Base-by-base conservation (phyloP, 805 yeast species). In the Metschnikowia noctiluminum region DNA sequence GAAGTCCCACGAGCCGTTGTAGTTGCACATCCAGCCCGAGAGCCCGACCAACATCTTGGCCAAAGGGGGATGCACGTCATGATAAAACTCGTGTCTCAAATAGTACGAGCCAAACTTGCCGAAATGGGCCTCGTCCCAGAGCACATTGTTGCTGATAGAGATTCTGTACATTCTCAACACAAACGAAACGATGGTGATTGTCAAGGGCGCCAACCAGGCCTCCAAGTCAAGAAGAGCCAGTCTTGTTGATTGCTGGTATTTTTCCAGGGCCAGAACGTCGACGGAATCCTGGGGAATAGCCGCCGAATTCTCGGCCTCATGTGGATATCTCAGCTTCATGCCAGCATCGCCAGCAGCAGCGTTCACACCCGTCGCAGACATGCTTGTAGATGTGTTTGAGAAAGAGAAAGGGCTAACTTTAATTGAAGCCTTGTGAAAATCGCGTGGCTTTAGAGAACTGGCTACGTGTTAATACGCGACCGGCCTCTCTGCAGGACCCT, bases 71-170 rank as follows among this genome's bases (percentile, higher is more conserved):
- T 87, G 96, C 30, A 87, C 95, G 69, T 87, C 96, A 58, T 83
- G 89, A 60, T 87, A 87, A 62, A 87, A 86, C 59, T 87, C 90
- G 61, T 84, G 89, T 64, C 84, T 79, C 55, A 86, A 69, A 65
- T 87, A 87, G 60, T 86, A 82, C 3, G 92, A 84, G 40, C 95
- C 95, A 63, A 87, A 87, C 63, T 85, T 86, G 38, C 94, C 96
- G 64, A 87, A 87, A 72, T 87, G 96, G 6, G 95, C 94, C 65
- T 87, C 96, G 70, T 87, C 96, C 96, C 96, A 87, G 8, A 86
- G 85, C 42, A 87, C 92, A 46, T 73, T 75, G 43, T 78, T 65
- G 49, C 82, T 87, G 48, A 78, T 73, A 46, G 87, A 86, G 57
- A 92, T 85, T 53, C 78, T 74, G 70, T 87, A 84, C 66, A 90